phyloP scores from a whole-genome alignment of 441 rosid species.

The Pelargonium exstipulatum region DNA sequence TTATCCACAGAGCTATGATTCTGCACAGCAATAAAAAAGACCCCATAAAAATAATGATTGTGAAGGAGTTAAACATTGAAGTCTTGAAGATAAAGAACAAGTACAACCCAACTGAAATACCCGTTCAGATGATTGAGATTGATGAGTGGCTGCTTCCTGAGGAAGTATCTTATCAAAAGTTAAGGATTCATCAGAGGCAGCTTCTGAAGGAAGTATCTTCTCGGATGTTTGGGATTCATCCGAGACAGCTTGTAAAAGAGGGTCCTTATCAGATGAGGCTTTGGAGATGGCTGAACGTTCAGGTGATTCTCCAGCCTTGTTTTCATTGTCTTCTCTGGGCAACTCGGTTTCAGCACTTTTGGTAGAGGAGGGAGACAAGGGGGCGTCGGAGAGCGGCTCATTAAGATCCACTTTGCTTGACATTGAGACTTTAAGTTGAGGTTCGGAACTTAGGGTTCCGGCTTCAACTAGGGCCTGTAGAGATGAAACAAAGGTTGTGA shows the following conservation, averaged over 20 bases:
- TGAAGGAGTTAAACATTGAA: background rate
- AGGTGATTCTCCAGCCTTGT: constrained; percentile 21
- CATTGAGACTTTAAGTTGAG: constrained; percentile 5
- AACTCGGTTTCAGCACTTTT: constrained; percentile 14
- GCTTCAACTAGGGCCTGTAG: background rate
- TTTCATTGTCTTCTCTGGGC: constrained; percentile 13
- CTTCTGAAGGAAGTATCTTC: constrained; percentile 17
- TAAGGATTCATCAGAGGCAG: background rate
- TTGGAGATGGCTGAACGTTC: constrained; percentile 23
- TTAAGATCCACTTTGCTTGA: constrained; percentile 6
- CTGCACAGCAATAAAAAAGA: constrained; percentile 5
- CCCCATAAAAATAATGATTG: background rate
- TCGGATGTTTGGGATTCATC: constrained; percentile 26
- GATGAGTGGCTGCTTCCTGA: background rate
- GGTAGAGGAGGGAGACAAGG: background rate
- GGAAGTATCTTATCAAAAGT: background rate
- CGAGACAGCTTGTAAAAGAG: constrained; percentile 4
- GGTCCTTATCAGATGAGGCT: background rate
- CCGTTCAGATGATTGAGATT: background rate
- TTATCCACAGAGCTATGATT: constrained; percentile 16
- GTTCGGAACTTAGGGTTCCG: background rate
- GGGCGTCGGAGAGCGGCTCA: constrained; percentile 21
- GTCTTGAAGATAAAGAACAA: background rate
- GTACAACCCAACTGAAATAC: background rate
- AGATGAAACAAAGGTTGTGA: background rate